Evolutionary conservation across 1,139 yeast genomes (phyloP).

Genomic region (Kurtzmaniella quercitrusa): DNA sequence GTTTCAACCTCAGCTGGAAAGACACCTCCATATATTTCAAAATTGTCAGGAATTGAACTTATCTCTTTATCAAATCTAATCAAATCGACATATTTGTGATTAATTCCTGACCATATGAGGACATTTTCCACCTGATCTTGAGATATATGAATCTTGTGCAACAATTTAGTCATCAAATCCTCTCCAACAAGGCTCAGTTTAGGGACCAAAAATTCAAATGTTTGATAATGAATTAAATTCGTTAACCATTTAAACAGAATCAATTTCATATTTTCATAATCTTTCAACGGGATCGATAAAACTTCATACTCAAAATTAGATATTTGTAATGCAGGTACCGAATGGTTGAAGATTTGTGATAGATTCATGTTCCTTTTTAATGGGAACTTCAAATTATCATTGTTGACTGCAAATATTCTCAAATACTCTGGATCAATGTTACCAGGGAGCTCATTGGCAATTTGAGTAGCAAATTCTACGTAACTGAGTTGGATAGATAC

Average conservation of each 20-base stretch:
- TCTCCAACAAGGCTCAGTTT: slow-evolving; percentile 48
- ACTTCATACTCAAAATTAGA: slow-evolving; percentile 68
- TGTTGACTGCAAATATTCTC: slow-evolving; percentile 57
- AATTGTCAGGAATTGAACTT: slow-evolving; percentile 28
- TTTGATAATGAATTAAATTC: slow-evolving; percentile 59
- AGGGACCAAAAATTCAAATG: slow-evolving; percentile 67
- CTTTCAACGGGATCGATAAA: slow-evolving; percentile 67
- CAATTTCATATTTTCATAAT: slow-evolving; percentile 70
- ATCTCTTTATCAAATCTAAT: slow-evolving; percentile 35
- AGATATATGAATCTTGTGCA: slow-evolving; percentile 50
- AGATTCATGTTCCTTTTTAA: slow-evolving; percentile 38
- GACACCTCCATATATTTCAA: slow-evolving; percentile 39
- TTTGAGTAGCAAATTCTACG: slow-evolving; percentile 52
- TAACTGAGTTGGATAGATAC: slow-evolving; percentile 58
- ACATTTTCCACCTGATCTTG: slow-evolving; percentile 47
- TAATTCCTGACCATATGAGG: slow-evolving; percentile 54
- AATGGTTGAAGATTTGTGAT: slow-evolving; percentile 46
- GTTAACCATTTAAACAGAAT: slow-evolving; percentile 63
- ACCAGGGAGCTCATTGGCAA: slow-evolving; percentile 46
- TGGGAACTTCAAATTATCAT: slow-evolving; percentile 52
- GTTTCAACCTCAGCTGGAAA: slow-evolving; percentile 44
- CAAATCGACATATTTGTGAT: slow-evolving; percentile 36
- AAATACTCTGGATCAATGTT: slow-evolving; percentile 58
- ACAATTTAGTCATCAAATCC: slow-evolving; percentile 55
- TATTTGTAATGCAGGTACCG: slow-evolving; percentile 41